phyloP scores from a whole-genome alignment of 2,329 filamentous ascomycete genomes.

The Alternaria hordeiaustralica region DNA sequence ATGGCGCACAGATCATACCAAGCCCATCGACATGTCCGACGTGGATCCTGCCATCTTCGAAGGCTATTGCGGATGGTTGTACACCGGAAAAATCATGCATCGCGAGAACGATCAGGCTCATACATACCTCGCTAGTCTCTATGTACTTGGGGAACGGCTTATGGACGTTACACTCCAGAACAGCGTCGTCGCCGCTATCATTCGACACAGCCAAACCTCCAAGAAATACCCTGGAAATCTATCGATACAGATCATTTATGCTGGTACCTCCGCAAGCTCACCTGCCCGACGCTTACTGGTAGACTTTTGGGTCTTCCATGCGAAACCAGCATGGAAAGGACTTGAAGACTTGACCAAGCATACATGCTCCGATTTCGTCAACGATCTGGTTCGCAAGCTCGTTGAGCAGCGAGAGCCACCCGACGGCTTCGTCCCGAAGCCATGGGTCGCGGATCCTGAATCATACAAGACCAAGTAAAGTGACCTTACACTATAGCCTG shows the following conservation, averaged over 20 bases:
- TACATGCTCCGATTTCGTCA: not conserved
- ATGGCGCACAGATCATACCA: not conserved
- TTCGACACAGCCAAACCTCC: not conserved
- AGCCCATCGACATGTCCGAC: conserved; percentile 4
- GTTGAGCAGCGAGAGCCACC: not conserved
- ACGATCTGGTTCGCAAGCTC: not conserved
- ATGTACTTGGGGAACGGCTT: not conserved
- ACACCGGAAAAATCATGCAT: not conserved
- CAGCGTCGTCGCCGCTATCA: not conserved
- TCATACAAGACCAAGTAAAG: not conserved
- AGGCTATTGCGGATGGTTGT: conserved; percentile 9
- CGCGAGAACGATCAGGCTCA: too few relatives aligned
- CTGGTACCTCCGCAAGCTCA: not conserved
- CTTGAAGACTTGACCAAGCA: not conserved
- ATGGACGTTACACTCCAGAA: not conserved
- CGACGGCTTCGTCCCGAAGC: not conserved
- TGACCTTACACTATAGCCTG: not conserved
- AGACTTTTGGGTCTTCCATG: not conserved
- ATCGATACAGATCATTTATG: conserved; percentile 2
- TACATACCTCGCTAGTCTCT: not conserved
- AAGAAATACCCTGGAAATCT: too few relatives aligned
- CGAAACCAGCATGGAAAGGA: not conserved
- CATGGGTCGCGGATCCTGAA: not conserved
- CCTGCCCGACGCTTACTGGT: conserved; percentile 1
- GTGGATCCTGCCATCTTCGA: conserved; percentile 2